Base-by-base conservation (phyloP, 257 asterid genomes). In the Solanum habrochaites region DNA sequence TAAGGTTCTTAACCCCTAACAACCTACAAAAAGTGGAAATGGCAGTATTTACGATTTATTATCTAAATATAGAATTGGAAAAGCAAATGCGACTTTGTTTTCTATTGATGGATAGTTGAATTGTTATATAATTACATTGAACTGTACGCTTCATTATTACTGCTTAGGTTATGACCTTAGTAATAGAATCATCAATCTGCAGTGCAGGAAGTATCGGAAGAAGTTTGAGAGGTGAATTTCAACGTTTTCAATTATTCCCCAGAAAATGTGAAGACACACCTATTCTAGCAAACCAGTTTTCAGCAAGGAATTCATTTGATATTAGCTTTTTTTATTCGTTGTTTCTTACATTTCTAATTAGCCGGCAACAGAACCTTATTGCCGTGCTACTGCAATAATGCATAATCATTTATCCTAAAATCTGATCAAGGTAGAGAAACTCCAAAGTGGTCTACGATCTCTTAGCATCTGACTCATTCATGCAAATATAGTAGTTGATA, bases 181-280 rank as follows among this genome's bases (percentile, higher is more conserved):
- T 40, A 60, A 86, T 60, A 88, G 71, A 89, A 66, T 83, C 88
- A 77, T 69, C 86, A 88, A 72, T 83, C 86, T 91, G 88, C 98
- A 97, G 99, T 83, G 92, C 98, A 88, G 99, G 99, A 90, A 97
- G 99, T 94, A 95, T 97, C 43, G 99, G 99, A 58, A 93, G 99
- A 95, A 94, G 97, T 90, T 91, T 88, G 92, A 95, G 91, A 91
- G 99, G 99, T 29, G 99, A 95, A 88, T 97, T 95, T 89, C 89
- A 92, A 91, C 96, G 98, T 40, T 94, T 94, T 95, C 98, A 95
- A 87, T 85, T 97, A 88, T 97, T 97, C 91, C 99, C 98, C 71
- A 92, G 98, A 90, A 85, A 89, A 87, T 95, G 98, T 88, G 99
- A 97, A 90, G 98, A 97, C 77, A 92, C 91, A 84, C 96, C 99